phyloP scores from a whole-genome alignment of 768 basidiomycete genomes.

The Tulasnella sp. region DNA sequence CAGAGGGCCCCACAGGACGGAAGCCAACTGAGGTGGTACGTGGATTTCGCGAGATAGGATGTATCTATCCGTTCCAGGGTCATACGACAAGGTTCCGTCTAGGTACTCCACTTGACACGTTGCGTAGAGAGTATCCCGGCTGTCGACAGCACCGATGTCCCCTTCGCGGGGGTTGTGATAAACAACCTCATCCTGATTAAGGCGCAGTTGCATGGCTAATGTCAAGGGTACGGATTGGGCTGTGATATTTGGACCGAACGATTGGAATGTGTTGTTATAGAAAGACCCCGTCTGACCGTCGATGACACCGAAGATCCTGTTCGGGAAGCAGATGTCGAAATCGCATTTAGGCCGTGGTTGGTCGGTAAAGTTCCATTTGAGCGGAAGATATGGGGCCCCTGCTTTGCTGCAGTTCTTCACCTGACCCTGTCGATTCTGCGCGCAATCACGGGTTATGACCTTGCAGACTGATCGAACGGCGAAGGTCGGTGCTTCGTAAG shows the following conservation, averaged over 20 bases:
- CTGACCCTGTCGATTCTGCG: background rate
- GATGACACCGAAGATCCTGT: conserved; percentile 3
- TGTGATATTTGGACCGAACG: background rate
- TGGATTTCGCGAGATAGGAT: background rate
- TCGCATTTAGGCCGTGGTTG: background rate
- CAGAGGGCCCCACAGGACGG: background rate
- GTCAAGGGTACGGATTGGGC: background rate
- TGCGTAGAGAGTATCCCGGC: background rate
- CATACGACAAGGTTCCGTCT: background rate
- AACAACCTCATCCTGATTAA: background rate
- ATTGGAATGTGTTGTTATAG: background rate
- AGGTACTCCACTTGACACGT: background rate
- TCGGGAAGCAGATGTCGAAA: background rate
- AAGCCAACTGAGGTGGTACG: background rate
- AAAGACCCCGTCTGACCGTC: background rate
- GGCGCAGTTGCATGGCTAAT: background rate
- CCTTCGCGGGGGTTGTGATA: background rate
- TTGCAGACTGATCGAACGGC: background rate
- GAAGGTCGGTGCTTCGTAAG: background rate
- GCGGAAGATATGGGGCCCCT: background rate
- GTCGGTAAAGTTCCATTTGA: background rate
- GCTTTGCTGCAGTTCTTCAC: background rate
- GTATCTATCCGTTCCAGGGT: background rate
- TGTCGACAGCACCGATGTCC: background rate
- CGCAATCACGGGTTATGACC: background rate